These are phyloP conservation scores for Dovyalis caffra DNA, from an alignment of 345 rosid genomes.

Conservation along the genomic window DNA sequence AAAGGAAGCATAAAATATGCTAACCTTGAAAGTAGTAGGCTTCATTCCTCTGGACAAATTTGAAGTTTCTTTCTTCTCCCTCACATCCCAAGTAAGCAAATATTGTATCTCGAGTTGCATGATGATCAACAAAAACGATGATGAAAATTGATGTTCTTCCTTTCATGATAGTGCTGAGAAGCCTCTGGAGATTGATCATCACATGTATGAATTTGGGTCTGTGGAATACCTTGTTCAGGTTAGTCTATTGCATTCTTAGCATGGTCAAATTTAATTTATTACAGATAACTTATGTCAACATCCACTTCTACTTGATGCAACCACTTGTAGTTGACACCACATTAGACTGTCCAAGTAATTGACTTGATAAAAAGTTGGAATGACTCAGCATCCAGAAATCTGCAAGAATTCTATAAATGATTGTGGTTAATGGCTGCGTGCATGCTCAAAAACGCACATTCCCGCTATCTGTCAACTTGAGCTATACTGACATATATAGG, in stretches of 20 bases:
- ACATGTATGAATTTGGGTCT: constrained; percentile 68
- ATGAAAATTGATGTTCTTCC: constrained; percentile 5
- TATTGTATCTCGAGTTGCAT: background rate
- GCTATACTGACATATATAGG: background rate
- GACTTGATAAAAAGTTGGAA: background rate
- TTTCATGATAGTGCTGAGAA: constrained; percentile 54
- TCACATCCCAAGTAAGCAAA: background rate
- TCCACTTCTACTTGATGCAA: background rate
- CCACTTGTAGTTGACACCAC: background rate
- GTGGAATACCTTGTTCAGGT: constrained; percentile 82
- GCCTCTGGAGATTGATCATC: constrained; percentile 69
- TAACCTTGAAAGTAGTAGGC: background rate
- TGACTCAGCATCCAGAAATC: background rate
- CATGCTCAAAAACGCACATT: background rate
- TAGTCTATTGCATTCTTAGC: constrained; percentile 3
- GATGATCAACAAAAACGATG: background rate
- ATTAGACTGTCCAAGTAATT: no score
- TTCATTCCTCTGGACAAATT: background rate
- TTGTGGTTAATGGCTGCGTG: background rate
- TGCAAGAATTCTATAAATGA: background rate
- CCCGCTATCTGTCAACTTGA: background rate
- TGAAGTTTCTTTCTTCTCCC: background rate
- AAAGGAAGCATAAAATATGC: background rate
- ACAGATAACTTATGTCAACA: background rate
- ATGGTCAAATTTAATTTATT: background rate